Conservation (phyloP, 768 basidiomycete species). For the Boletus insuetus region DNA sequence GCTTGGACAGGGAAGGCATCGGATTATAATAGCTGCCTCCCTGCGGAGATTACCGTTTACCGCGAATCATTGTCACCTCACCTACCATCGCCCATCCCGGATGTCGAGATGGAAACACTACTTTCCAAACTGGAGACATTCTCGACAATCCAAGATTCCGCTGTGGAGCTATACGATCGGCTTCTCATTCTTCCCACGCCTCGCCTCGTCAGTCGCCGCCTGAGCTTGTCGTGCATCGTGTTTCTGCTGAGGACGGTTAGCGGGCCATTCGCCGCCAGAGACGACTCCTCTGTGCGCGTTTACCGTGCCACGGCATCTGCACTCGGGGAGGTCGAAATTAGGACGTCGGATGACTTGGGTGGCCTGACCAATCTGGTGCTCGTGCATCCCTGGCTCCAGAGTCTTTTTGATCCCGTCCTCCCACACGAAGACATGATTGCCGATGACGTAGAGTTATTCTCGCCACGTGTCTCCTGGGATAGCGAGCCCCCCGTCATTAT, state of each 20-base stretch:
- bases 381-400: conserved; percentile 19
- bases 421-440: conserved; percentile 21
- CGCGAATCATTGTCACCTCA: conserved; percentile 1
- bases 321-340: conserved; percentile 10
- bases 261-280: neutral
- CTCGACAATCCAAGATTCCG: conserved; percentile 1
- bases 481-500: neutral
- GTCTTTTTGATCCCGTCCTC: conserved; percentile 14
- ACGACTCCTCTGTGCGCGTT: neutral
- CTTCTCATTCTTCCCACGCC: conserved; percentile 11
- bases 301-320: conserved; percentile 14
- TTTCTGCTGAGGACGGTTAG: conserved; percentile 11
- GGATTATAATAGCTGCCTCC: conserved; percentile 24
- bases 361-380: conserved; percentile 13
- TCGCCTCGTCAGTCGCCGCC: conserved; percentile 14
- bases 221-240: conserved; percentile 13
- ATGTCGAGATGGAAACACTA: conserved; percentile 7
- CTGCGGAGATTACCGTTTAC: conserved; percentile 19
- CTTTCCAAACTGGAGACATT: conserved; percentile 2
- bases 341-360: conserved; percentile 5
- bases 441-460: conserved; percentile 3
- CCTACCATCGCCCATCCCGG: conserved; percentile 5
- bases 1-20: conserved; percentile 21
- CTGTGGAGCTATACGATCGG: conserved; percentile 9
- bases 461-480: neutral